These are phyloP conservation scores for Ceriops decandra DNA, from an alignment of 345 rosid species.

Conservation along the genomic window DNA sequence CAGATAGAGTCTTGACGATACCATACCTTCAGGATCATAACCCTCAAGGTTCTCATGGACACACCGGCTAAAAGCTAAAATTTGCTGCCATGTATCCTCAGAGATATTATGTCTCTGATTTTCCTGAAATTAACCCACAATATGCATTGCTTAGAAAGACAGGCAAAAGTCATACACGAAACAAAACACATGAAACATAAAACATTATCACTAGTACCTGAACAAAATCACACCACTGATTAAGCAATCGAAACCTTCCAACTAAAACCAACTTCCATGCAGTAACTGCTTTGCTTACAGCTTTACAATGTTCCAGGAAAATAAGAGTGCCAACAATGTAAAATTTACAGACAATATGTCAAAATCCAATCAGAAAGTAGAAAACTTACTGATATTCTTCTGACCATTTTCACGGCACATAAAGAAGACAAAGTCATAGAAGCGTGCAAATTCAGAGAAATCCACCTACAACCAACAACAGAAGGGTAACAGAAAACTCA, in stretches of 20 bases:
- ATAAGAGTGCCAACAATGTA: not conserved
- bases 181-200: not conserved
- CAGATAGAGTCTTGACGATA: too few relatives aligned
- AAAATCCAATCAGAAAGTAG: not conserved
- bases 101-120: conserved; percentile 84
- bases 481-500: too few relatives aligned
- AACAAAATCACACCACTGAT: conserved; percentile 88
- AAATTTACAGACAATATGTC: not conserved
- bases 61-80: conserved; percentile 85
- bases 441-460: conserved; percentile 63
- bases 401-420: conserved; percentile 93
- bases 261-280: conserved; percentile 85
- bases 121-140: conserved; percentile 40
- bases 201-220: conserved; percentile 44
- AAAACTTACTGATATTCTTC: conserved; percentile 81
- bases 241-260: conserved; percentile 90
- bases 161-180: too few relatives aligned
- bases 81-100: conserved; percentile 99
- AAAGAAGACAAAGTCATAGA: conserved; percentile 95
- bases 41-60: conserved; percentile 92
- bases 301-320: conserved; percentile 33
- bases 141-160: conserved; percentile 3
- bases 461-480: conserved; percentile 44
- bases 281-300: conserved; percentile 73
- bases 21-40: conserved; percentile 90